These are phyloP conservation scores for Lasiodiplodia hormozganensis DNA, from an alignment of 2,329 filamentous ascomycete species.

Conservation along the genomic window DNA sequence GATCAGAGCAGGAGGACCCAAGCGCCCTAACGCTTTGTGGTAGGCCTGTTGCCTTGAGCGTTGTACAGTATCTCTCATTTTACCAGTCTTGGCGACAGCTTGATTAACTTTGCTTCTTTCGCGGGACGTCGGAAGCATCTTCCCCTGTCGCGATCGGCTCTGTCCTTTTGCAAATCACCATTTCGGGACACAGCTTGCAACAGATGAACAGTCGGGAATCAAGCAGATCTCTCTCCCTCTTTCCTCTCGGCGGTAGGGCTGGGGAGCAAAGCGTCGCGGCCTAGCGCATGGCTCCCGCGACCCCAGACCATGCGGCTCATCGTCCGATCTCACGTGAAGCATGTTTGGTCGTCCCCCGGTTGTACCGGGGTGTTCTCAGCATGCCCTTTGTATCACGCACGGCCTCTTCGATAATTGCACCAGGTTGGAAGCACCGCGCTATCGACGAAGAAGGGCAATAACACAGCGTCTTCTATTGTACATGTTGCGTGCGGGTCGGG, in stretches of 20 bases:
- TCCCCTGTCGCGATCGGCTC: slow-evolving; percentile 2
- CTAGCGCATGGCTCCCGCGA: slow-evolving; percentile 14
- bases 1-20: background rate
- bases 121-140: slow-evolving; percentile 19
- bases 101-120: slow-evolving; percentile 25
- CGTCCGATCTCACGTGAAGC: background rate
- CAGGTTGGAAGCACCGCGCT: background rate
- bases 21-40: background rate
- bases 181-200: background rate
- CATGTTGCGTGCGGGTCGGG: background rate
- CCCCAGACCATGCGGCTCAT: slow-evolving; percentile 28
- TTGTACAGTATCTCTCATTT: background rate
- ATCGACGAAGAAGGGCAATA: background rate
- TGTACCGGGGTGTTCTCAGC: background rate
- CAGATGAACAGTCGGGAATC: background rate
- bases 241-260: background rate
- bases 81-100: background rate
- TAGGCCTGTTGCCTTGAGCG: background rate
- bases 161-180: background rate
- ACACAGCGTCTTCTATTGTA: background rate
- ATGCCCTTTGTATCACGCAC: background rate
- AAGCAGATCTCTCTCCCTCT: background rate
- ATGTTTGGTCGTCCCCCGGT: background rate
- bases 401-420: background rate
- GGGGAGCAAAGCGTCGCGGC: background rate